phyloP scores from a whole-genome alignment of 1,284 basidiomycete species.

The Boletus smithii region DNA sequence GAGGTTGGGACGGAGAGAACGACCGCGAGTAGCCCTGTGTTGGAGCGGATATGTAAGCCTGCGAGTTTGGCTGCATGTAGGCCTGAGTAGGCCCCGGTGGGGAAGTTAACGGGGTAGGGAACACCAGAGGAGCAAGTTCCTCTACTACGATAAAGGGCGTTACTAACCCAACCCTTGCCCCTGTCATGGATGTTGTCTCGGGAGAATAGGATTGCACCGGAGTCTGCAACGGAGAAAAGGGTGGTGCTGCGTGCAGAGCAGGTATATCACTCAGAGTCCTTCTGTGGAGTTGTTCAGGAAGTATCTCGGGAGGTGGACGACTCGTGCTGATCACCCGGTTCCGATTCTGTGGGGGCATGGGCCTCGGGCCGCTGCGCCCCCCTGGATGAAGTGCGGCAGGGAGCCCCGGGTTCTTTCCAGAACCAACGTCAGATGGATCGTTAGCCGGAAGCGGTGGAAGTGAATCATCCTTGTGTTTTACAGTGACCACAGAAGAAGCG shows the following conservation, averaged over 20 bases:
- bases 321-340: conserved; percentile 10
- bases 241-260: conserved; percentile 2
- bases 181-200: neutral
- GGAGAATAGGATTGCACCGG: conserved; percentile 10
- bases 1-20: conserved; percentile 9
- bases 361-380: conserved; percentile 23
- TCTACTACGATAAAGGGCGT: conserved; percentile 23
- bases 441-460: conserved; percentile 41
- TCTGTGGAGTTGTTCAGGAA: conserved; percentile 12
- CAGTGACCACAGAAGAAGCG: neutral
- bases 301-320: conserved; percentile 7
- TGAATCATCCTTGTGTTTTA: conserved; percentile 18
- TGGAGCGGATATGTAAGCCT: conserved; percentile 10
- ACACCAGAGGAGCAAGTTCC: neutral
- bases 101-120: conserved; percentile 8
- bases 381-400: conserved; percentile 47
- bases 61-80: conserved; percentile 15
- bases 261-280: conserved; percentile 17
- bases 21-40: conserved; percentile 10
- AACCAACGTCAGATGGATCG: conserved; percentile 1
- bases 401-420: conserved; percentile 25
- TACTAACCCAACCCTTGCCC: neutral
- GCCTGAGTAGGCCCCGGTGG: neutral
- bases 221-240: conserved; percentile 10
- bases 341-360: conserved; percentile 25